Evolutionary conservation across 768 basidiomycete genomes (phyloP), one percentile per base, ranked within the genome.

Genomic region (Dictyophora rubrovolvata): DNA sequence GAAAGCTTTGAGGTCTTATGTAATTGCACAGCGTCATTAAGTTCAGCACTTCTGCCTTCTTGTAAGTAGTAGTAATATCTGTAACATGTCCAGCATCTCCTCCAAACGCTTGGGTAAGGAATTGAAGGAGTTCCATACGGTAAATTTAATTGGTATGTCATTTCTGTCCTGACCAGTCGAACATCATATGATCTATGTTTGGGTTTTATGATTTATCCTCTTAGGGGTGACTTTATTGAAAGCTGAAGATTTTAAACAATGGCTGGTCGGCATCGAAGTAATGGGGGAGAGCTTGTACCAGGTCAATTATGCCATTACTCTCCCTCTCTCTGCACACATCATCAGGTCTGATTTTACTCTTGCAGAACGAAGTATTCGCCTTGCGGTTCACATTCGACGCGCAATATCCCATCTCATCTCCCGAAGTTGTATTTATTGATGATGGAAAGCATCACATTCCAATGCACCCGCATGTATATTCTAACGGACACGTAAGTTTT

Each of bases 351-450:
- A 22, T 48, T 18, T 48, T n/a, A 42, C 11, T 42, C 2, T n/a
- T 42, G 11, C 42, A 92, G 89, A 85, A 77, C 53, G 89, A 93
- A 72, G 78, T 77, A 55, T 86, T 89, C 69, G 85, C 80, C 57
- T 75, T 91, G 42, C 84, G 84, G 71, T 93, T 94, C 69, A 79
- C 85, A 65, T 94, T 94, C 68, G 87, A 90, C 63, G 37, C 79
- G 1, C 79, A 81, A 65, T 93, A 93, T 70, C 92, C 92, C 0
- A 93, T 94, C 64, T 86, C 87, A 11, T 82, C 89, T 1, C 92
- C 91, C 12, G 87, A 89, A 17, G 92, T 94, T 18, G 86, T 88
- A 65, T 94, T 93, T 67, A 82, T 91, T 46, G 81, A 86, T 16
- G 78, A 79, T 53, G 77, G 84, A 53, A 76, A 75, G 37, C 76